Base-by-base conservation (phyloP, 129 eudicot species). In the Centella asiatica region DNA sequence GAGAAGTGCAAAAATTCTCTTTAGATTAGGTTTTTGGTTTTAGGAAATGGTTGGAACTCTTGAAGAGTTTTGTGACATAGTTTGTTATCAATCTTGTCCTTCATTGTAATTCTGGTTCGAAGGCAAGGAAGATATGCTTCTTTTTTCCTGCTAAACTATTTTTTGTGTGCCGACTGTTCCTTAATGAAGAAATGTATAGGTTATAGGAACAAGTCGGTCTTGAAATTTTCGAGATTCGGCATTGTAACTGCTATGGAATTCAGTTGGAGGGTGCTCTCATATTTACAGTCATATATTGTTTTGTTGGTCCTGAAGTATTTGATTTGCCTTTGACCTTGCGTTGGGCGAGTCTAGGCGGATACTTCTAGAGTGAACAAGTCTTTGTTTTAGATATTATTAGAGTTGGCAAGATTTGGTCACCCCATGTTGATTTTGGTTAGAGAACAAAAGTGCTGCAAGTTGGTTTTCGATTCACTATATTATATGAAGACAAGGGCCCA, bases 41-140 rank as follows among this genome's bases (percentile, higher is more conserved):
- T 54, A 66, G 29, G 37, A 40, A 24, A 47, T 50, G 69, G 64
- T 50, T 51, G 49, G 40, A 24, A 40, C 44, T 31, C 50, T 51
- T 14, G 13, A 50, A 61, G 70, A 25, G 32, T 37, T 60, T 53
- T 39, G 56, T 62, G 25, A 53, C 75, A 10, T 13, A 60, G 42
- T 47, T 59, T 37, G 34, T 62, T 56, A 17, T 59, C 45, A 28
- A 17, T 68, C 74, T 66, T 56, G 71, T 31, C 73, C 81, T 72
- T 78, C 69, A 56, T 64, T 75, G 85, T 80, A 75, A 71, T 56
- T 70, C 60, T 70, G 66, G 33, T 53, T 44, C 36, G 58, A 71
- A 70, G 80, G 79, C 67, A 28, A 66, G 78, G 76, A 52, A 59
- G 55, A 72, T 37, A 65, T 28, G 48, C 58, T 69, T 46, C 19